These are phyloP conservation scores for Sporothrix protearum DNA, from an alignment of 2,329 filamentous ascomycete species.

Conservation along the genomic window DNA sequence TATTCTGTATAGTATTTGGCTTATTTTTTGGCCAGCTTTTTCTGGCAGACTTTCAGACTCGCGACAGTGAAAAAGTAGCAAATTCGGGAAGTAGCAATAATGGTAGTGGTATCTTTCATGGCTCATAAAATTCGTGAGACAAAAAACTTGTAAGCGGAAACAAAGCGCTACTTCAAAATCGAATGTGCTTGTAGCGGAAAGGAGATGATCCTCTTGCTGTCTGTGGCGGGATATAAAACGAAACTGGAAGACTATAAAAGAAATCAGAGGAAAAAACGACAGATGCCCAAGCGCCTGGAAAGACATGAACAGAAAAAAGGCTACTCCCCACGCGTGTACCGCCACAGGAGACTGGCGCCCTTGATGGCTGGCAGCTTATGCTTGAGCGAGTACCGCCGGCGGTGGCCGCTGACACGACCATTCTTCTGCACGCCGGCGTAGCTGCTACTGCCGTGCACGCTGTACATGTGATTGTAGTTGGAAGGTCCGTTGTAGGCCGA, in stretches of 20 bases:
- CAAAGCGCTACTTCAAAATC: background rate
- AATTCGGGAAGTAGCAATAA: background rate
- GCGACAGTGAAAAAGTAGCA: background rate
- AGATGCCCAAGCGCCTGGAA: background rate
- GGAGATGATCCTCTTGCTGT: background rate
- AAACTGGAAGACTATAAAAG: background rate
- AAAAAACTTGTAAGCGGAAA: background rate
- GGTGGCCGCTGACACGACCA: background rate
- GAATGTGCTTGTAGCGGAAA: background rate
- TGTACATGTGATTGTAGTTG: slow-evolving; percentile 10
- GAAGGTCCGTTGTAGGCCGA: background rate
- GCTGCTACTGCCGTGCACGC: slow-evolving; percentile 1
- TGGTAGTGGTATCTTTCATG: background rate
- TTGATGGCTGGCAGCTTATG: slow-evolving; percentile 26
- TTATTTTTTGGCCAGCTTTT: background rate
- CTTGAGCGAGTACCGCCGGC: slow-evolving; percentile 17
- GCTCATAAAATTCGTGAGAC: slow-evolving; percentile 4
- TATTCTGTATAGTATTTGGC: too few species aligned
- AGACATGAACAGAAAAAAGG: background rate
- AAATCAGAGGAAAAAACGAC: background rate
- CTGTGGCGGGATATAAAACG: slow-evolving; percentile 1
- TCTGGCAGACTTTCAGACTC: background rate
- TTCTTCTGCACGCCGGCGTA: background rate
- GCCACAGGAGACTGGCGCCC: slow-evolving; percentile 28
- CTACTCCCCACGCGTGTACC: slow-evolving; percentile 23